Percentiles rank a stretch among this genome's conserved stretches.
These are phyloP conservation scores for Cladosporium sp. DNA, from an alignment of 2,329 filamentous ascomycete species.

Conservation along the genomic window DNA sequence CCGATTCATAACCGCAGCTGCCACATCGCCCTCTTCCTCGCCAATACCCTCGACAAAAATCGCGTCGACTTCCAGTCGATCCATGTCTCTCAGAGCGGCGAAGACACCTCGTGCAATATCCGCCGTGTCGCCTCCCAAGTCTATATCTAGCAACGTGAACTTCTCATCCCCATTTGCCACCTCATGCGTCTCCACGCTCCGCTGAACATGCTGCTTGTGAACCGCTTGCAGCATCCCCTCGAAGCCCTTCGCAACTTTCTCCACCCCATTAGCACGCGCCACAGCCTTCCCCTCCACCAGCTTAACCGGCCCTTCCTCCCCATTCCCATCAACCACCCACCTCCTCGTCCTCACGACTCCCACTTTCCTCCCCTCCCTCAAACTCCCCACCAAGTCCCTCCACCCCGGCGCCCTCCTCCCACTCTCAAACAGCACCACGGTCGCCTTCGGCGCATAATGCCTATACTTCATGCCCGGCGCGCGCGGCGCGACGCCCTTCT, in stretches of 20 bases:
- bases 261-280: conserved; percentile 20
- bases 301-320: background rate
- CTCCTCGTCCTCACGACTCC: conserved; percentile 36
- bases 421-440: conserved; percentile 63
- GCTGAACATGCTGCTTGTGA: conserved; percentile 8
- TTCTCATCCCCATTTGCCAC: background rate
- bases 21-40: conserved; percentile 63
- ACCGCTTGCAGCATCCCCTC: conserved; percentile 20
- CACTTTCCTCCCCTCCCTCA: conserved; percentile 24
- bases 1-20: conserved; percentile 58
- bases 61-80: conserved; percentile 68
- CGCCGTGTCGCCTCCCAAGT: conserved; percentile 63
- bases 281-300: background rate
- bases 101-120: conserved; percentile 83
- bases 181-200: background rate
- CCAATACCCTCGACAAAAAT: conserved; percentile 87
- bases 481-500: conserved; percentile 60
- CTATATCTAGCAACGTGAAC: conserved; percentile 57
- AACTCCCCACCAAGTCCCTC: conserved; percentile 26
- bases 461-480: conserved; percentile 99
- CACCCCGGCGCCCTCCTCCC: conserved; percentile 28
- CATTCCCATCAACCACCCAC: conserved; percentile 23
- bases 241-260: conserved; percentile 17
- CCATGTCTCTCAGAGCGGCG: conserved; percentile 76
- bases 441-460: conserved; percentile 89